Base-by-base conservation (phyloP, 192 early-diverging fungal species). In the Umbelopsis vinacea region DNA sequence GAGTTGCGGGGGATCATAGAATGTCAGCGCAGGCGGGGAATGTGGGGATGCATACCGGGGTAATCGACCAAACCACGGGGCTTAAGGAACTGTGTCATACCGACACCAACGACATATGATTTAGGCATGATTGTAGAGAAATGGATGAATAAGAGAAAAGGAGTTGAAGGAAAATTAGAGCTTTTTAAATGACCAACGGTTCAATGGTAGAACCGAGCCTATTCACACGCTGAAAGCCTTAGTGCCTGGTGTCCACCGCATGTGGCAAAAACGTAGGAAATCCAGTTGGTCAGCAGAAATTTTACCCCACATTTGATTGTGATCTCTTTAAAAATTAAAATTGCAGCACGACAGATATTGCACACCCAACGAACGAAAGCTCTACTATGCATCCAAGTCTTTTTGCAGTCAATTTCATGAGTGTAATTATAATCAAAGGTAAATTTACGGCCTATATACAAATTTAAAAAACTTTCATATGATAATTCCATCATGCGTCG, bases 21-120 rank as follows among this genome's bases (percentile, higher is more conserved):
- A 43, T 43, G 40, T 24, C 1, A 26, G 33, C 17, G 29, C 43
- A 48, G n/a, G 79, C 5, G 11, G n/a, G n/a, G 11, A 66, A 54
- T 69, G 68, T 46, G 22, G 35, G 37, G 37, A 45, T 33, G 38
- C 74, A 37, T 81, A 83, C 83, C 83, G 45, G 85, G 80, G 66
- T 87, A 84, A 71, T 87, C 81, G 48, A 81, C 74, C 76, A 79
- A 71, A 70, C 81, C 82, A 71, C 81, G 82, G 53, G 82, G 87
- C 67, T 88, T 85, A 69, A 82, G 78, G 72, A 89, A 88, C 74
- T 86, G 83, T 60, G 86, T 85, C 86, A 88, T 89, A 67, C 88
- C 88, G 63, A 89, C 88, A 70, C 88, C 88, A 24, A 89, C 45
- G 45, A 76, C 70, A 57, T 71, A 76, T 19, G 71, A 70, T 75